These are phyloP conservation scores for Botrytis porri DNA, from an alignment of 2,329 filamentous ascomycete genomes.

Conservation along the genomic window DNA sequence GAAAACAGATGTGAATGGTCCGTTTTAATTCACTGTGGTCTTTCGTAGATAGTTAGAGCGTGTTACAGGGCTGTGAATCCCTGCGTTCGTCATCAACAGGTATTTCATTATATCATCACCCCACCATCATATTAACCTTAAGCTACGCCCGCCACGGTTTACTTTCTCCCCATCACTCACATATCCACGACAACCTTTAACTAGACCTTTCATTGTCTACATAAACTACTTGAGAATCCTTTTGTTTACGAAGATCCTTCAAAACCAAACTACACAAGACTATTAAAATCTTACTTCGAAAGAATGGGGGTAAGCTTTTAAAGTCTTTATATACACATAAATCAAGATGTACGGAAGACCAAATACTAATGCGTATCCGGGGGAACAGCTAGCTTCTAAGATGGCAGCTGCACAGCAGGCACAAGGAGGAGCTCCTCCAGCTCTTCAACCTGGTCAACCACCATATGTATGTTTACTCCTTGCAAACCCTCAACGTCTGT, in stretches of 20 bases:
- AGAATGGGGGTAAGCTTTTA: slow-evolving; percentile 22
- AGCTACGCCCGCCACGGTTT: slow-evolving; percentile 3
- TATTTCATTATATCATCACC: slow-evolving; percentile 9
- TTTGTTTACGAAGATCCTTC: too few species aligned
- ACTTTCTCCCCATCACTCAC: not conserved
- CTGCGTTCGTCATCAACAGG: slow-evolving; percentile 11
- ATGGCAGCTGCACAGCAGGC: slow-evolving; percentile 20
- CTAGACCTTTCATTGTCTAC: not conserved
- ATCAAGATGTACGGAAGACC: slow-evolving; percentile 14
- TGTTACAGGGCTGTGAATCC: slow-evolving; percentile 7
- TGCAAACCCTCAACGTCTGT: not conserved
- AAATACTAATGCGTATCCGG: slow-evolving; percentile 17
- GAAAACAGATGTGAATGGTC: not conserved
- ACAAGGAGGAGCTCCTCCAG: slow-evolving; percentile 16
- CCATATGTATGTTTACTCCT: slow-evolving; percentile 16
- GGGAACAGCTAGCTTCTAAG: slow-evolving; percentile 18
- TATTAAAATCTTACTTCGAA: slow-evolving; percentile 15
- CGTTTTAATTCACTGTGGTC: not conserved
- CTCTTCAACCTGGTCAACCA: slow-evolving; percentile 13
- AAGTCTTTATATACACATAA: not conserved
- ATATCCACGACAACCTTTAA: not conserved
- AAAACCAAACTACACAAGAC: slow-evolving; percentile 1
- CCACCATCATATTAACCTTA: not conserved
- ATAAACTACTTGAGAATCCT: not conserved
- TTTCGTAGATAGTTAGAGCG: not conserved